phyloP scores from a whole-genome alignment of 352 stramenopile species.

The Phytophthora lateralis region DNA sequence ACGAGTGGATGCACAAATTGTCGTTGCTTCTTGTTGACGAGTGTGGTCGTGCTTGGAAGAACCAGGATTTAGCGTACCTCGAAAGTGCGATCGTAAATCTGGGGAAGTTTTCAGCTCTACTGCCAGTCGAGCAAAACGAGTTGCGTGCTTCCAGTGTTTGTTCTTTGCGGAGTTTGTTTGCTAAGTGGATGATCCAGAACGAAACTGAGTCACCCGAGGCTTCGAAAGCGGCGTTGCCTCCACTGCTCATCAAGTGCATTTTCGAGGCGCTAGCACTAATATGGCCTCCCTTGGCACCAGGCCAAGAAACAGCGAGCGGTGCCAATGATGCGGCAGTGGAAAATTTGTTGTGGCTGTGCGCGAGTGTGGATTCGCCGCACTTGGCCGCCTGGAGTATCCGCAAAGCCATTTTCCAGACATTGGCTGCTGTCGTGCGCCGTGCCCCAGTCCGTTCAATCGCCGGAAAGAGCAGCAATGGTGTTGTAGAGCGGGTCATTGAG shows the following conservation, averaged over 20 bases:
- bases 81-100: slow-evolving; percentile 69
- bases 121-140: slow-evolving; percentile 29
- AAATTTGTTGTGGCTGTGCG: slow-evolving; percentile 56
- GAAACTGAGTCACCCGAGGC: slow-evolving; percentile 13
- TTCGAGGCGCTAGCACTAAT: slow-evolving; percentile 65
- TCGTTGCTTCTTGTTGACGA: slow-evolving; percentile 59
- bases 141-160: slow-evolving; percentile 46
- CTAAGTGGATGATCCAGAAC: slow-evolving; percentile 38
- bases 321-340: slow-evolving; percentile 23
- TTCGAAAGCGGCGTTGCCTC: slow-evolving; percentile 37
- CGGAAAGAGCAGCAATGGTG: slow-evolving; percentile 17
- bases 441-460: slow-evolving; percentile 26
- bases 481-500: slow-evolving; percentile 45
- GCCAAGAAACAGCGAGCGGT: not conserved
- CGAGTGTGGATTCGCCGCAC: slow-evolving; percentile 35
- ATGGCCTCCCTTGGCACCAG: slow-evolving; percentile 38
- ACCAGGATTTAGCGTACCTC: slow-evolving; percentile 70
- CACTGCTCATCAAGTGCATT: slow-evolving; percentile 75
- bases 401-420: slow-evolving; percentile 52
- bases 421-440: slow-evolving; percentile 41
- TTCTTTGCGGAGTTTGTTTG: slow-evolving; percentile 42
- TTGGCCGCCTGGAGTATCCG: slow-evolving; percentile 77
- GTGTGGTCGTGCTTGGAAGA: slow-evolving; percentile 64
- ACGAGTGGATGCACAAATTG: slow-evolving; percentile 35
- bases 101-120: slow-evolving; percentile 45